Conservation (phyloP, 306 rosid genomes). For the Nissolia schottii region DNA sequence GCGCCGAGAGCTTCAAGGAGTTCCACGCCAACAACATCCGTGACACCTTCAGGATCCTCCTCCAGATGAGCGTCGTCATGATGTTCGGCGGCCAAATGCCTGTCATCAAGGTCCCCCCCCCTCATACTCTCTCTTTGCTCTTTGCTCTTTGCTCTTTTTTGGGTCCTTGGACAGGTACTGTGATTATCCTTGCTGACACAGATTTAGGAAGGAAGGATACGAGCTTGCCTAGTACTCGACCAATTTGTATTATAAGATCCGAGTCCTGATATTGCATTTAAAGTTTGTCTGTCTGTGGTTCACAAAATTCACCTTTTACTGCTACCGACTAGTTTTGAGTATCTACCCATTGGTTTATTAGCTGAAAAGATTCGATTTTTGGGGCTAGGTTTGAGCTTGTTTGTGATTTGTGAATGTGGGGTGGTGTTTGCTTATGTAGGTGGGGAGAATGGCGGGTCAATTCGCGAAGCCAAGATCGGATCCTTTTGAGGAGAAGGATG, state of each 20-base stretch:
- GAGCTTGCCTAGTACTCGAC: no score
- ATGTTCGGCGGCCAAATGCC: slow-evolving; percentile 89
- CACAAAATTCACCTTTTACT: no score
- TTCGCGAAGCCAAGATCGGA: slow-evolving; percentile 87
- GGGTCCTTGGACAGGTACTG: no score
- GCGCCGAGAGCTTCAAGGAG: slow-evolving; percentile 93
- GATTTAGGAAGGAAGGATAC: no score
- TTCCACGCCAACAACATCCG: slow-evolving; percentile 73
- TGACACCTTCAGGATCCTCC: slow-evolving; percentile 71
- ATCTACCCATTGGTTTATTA: not conserved
- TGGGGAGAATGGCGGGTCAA: slow-evolving; percentile 90
- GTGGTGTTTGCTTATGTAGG: slow-evolving; percentile 45
- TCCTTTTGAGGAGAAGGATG: slow-evolving; percentile 63
- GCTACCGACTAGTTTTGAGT: no score
- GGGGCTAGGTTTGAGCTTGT: not conserved
- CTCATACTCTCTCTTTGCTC: not conserved
- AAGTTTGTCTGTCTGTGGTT: no score
- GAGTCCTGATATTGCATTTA: no score
- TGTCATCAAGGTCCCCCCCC: slow-evolving; percentile 55
- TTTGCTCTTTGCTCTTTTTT: not conserved
- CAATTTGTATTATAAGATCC: no score
- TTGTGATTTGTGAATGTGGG: slow-evolving; percentile 1
- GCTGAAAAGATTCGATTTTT: not conserved
- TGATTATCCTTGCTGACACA: no score
- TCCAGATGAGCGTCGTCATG: slow-evolving; percentile 77